A percentile compares a stretch with the other conserved stretches of the same genome.
These are phyloP conservation scores for Dryadomyces quercus-mongolicae DNA, from an alignment of 2,329 filamentous ascomycete species.

Conservation along the genomic window DNA sequence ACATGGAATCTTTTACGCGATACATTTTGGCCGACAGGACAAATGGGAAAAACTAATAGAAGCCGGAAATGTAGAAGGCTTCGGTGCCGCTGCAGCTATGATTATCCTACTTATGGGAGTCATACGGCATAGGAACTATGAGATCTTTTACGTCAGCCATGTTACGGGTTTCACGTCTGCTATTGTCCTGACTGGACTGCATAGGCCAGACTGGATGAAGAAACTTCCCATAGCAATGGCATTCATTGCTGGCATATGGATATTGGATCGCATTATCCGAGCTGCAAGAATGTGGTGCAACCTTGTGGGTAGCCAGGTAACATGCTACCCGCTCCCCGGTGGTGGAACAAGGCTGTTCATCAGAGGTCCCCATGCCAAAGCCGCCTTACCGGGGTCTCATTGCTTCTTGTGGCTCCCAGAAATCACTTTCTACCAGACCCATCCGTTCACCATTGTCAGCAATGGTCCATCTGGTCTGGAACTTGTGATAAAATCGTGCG, in stretches of 20 bases:
- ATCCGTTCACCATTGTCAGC: background rate
- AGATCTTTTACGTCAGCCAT: background rate
- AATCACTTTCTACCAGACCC: background rate
- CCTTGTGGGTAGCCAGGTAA: background rate
- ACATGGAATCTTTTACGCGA: background rate
- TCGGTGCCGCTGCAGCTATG: background rate
- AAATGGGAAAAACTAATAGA: background rate
- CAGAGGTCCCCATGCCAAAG: background rate
- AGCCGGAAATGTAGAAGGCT: background rate
- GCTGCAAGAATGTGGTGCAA: background rate
- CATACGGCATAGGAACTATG: background rate
- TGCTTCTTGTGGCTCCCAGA: background rate
- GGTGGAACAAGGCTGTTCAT: background rate
- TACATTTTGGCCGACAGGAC: background rate
- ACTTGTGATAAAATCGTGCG: background rate
- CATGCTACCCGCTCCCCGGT: background rate
- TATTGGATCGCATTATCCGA: background rate
- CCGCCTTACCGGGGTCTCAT: background rate
- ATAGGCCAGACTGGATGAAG: background rate
- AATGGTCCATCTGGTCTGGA: background rate
- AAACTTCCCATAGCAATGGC: background rate
- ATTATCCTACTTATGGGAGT: background rate
- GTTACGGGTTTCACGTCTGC: background rate
- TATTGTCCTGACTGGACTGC: background rate
- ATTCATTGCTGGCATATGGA: background rate